Conservation (phyloP, 495 filamentous ascomycete species). For the Penicillium atrosanguineum region DNA sequence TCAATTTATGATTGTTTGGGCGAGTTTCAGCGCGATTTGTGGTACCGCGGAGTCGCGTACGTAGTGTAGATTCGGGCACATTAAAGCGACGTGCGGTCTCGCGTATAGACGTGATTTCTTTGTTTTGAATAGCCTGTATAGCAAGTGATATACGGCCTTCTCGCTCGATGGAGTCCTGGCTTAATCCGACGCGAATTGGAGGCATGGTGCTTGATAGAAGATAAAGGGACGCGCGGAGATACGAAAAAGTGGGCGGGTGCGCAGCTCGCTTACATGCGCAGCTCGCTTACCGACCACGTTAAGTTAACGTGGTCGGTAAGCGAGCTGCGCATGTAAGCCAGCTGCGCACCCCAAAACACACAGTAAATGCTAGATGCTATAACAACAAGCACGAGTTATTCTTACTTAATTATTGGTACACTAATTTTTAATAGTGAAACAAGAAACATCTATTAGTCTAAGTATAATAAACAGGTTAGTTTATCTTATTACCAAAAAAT, state of each 20-base stretch:
- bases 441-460: no score
- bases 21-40: not conserved
- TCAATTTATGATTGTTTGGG: constrained; percentile 23
- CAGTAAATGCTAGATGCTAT: no score
- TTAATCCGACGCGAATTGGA: not conserved
- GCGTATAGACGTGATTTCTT: not conserved
- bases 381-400: no score
- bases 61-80: not conserved
- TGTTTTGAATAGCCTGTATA: constrained; percentile 7
- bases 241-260: not conserved
- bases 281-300: not conserved
- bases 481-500: no score
- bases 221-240: not conserved
- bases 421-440: no score
- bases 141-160: constrained; percentile 1
- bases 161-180: not conserved
- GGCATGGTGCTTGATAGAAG: not conserved
- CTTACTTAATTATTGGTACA: no score
- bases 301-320: not conserved
- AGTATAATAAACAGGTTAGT: no score
- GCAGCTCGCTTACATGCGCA: not conserved
- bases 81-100: not conserved
- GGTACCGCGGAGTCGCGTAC: not conserved
- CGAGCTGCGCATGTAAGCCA: no score
- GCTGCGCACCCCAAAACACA: no score